These are phyloP conservation scores for Pseudogymnoascus sp. DNA, from an alignment of 2,329 filamentous ascomycete species.

Conservation along the genomic window DNA sequence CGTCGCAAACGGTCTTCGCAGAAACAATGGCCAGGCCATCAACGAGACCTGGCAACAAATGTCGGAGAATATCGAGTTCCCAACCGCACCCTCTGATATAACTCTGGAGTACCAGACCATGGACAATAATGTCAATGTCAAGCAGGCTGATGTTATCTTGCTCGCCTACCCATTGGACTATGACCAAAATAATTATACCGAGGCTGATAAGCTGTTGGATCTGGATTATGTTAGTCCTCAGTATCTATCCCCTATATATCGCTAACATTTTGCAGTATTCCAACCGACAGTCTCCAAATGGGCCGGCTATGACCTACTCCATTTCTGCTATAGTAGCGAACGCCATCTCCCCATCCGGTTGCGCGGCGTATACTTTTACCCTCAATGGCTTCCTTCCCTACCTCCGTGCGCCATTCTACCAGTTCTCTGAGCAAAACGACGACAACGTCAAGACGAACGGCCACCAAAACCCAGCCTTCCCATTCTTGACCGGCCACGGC, in stretches of 20 bases:
- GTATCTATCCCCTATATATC: conserved; percentile 3
- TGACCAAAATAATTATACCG: conserved; percentile 43
- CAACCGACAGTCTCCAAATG: conserved; percentile 56
- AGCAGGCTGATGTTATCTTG: conserved; percentile 63
- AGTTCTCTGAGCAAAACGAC: conserved; percentile 60
- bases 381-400: conserved; percentile 57
- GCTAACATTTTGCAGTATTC: conserved; percentile 41
- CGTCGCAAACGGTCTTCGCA: conserved; percentile 32
- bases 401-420: conserved; percentile 56
- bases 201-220: conserved; percentile 39
- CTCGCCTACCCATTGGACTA: conserved; percentile 57
- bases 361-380: conserved; percentile 59
- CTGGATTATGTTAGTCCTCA: conserved; percentile 46
- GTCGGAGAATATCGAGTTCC: conserved; percentile 45
- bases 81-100: conserved; percentile 46
- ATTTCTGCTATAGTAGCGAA: conserved; percentile 61
- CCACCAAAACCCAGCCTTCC: conserved; percentile 55
- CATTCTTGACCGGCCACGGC: conserved; percentile 63
- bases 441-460: conserved; percentile 54
- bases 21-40: conserved; percentile 17
- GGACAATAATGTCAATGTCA: conserved; percentile 58
- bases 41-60: conserved; percentile 53
- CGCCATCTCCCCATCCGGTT: conserved; percentile 55
- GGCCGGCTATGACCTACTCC: conserved; percentile 65
- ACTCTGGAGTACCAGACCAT: conserved; percentile 57